These are phyloP conservation scores for Rhinocladiella similis DNA, from an alignment of 2,329 filamentous ascomycete genomes.

Conservation along the genomic window DNA sequence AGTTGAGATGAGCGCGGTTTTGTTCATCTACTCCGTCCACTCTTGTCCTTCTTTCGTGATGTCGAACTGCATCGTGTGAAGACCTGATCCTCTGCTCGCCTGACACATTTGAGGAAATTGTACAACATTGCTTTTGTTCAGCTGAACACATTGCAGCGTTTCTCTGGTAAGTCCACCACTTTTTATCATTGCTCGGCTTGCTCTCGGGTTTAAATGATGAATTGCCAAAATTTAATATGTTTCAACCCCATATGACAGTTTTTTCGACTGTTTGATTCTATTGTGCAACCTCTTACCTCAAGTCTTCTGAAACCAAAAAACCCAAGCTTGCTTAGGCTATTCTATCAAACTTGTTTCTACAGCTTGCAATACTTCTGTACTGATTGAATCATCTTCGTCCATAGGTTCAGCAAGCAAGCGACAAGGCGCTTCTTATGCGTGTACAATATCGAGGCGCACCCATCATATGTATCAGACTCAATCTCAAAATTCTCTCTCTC, in stretches of 20 bases:
- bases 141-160: neutral
- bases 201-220: conserved; percentile 8
- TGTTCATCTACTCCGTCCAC: no score
- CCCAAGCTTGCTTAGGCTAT: neutral
- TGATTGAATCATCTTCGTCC: no score
- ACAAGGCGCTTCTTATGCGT: no score
- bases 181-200: neutral
- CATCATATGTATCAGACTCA: no score
- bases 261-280: conserved; percentile 11
- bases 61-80: no score
- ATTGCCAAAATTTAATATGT: conserved; percentile 16
- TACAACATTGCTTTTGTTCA: neutral
- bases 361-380: no score
- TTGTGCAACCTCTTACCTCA: conserved; percentile 7
- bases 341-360: no score
- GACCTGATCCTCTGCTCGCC: no score
- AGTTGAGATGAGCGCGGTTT: conserved; percentile 60
- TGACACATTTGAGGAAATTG: no score
- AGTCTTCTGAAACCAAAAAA: neutral
- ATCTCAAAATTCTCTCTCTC: no score
- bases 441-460: no score
- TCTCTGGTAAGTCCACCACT: neutral
- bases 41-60: neutral
- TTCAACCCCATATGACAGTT: conserved; percentile 21
- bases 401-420: no score